phyloP scores from a whole-genome alignment of 495 filamentous ascomycete genomes.

The Xylaria venustula region DNA sequence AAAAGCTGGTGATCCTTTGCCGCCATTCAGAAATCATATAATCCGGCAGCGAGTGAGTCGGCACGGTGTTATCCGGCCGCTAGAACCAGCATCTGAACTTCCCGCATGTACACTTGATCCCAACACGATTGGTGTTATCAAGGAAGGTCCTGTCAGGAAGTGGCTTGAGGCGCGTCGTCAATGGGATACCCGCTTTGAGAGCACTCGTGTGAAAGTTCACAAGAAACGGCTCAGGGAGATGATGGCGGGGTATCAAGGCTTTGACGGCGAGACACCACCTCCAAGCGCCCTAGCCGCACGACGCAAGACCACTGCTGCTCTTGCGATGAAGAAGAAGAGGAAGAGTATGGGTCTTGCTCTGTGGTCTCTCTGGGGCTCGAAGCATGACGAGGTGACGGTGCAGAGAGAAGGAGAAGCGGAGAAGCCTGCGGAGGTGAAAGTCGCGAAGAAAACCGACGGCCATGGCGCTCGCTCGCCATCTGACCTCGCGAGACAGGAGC shows the following conservation, averaged over 20 bases:
- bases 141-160: constrained; percentile 72
- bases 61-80: constrained; percentile 65
- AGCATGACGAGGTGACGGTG: constrained; percentile 76
- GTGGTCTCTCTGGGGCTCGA: constrained; percentile 84
- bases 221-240: constrained; percentile 68
- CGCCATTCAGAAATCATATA: constrained; percentile 78
- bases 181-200: constrained; percentile 69
- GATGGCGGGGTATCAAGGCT: constrained; percentile 63
- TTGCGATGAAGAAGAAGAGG: constrained; percentile 46
- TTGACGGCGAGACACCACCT: constrained; percentile 74
- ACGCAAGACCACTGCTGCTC: constrained; percentile 49
- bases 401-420: constrained; percentile 45
- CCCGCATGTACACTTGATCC: constrained; percentile 58
- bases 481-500: constrained; percentile 33
- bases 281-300: constrained; percentile 79
- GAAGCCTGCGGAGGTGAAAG: constrained; percentile 22
- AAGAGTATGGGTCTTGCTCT: constrained; percentile 74
- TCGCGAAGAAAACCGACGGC: constrained; percentile 30
- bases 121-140: constrained; percentile 72
- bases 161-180: constrained; percentile 72
- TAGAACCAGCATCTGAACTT: constrained; percentile 62
- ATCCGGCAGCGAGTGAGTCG: constrained; percentile 83
- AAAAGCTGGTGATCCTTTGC: constrained; percentile 78
- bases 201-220: constrained; percentile 65
- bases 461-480: constrained; percentile 38